Base-by-base conservation (phyloP, 441 rosid species). In the Erodium chrysanthum region DNA sequence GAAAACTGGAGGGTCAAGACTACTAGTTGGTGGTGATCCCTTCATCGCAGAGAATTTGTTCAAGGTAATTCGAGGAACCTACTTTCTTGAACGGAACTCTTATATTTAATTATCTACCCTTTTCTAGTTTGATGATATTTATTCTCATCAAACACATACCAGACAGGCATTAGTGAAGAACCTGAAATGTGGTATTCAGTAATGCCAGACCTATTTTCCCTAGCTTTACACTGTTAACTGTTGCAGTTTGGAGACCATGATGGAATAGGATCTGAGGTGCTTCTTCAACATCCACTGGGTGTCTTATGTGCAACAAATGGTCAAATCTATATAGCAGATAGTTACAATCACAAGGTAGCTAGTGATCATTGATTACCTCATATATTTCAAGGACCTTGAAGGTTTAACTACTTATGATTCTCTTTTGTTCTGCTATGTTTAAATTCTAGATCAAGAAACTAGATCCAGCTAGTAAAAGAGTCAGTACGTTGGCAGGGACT, bases 231-330 rank as follows among this genome's bases (percentile, higher is more conserved):
- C 63, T 58, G 14, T 48, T 66, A 7, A 29, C 60, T 62, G 74
- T 67, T 75, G 76, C 88, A 93, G 98, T 93, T 93, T 70, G 97
- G 98, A 65, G 98, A 91, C 79, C 87, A 70, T 73, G 98, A 93
- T 71, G 98, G 97, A 50, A 79, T 74, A 56, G 97, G 93, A 25
- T 81, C 93, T 68, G 97, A 89, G 77, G 98, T 89, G 14, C 96
- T 91, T 75, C 88, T 93, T 66, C 97, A 93, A 81, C 97, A 93
- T 81, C 98, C 98, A 8, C 66, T 93, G 65, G 98, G 98, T 73
- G 92, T 93, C 60, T 77, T 82, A 66, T 89, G 92, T 66, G 84
- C 92, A 8, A 85, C 77, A 64, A 80, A 88, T 58, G 96, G 97
- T 58, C 93, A 85, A 69, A 76, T 93, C 31, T 93, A 89, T 76